phyloP scores from a whole-genome alignment of 2,329 filamentous ascomycete species.

The Aspergillus flavus region DNA sequence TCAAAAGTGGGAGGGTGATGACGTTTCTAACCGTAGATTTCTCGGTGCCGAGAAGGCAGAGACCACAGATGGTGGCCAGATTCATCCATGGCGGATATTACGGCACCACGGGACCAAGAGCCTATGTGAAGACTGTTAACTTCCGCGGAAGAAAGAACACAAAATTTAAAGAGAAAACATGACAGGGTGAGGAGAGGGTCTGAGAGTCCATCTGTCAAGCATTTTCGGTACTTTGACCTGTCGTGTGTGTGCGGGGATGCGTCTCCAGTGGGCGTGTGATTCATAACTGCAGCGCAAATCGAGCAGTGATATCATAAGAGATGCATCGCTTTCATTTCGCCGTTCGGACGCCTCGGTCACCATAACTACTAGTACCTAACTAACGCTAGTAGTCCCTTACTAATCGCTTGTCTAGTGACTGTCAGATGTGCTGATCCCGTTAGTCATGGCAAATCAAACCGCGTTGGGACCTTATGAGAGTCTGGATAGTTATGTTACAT shows the following conservation, averaged over 20 bases:
- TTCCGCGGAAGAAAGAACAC: neutral
- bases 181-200: neutral
- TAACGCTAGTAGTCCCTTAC: neutral
- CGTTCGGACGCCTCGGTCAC: neutral
- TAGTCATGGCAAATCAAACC: neutral
- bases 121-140: neutral
- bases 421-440: neutral
- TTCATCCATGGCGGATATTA: slow-evolving; percentile 6
- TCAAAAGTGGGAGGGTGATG: neutral
- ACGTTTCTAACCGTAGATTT: neutral
- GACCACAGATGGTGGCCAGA: neutral
- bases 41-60: neutral
- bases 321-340: neutral
- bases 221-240: slow-evolving; percentile 3
- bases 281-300: neutral
- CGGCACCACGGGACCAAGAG: slow-evolving; percentile 1
- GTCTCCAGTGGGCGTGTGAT: slow-evolving; percentile 1
- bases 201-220: neutral
- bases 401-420: neutral
- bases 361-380: too few species aligned
- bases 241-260: slow-evolving; percentile 8
- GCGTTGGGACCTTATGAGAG: neutral
- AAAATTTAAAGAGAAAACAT: neutral
- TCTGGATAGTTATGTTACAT: neutral
- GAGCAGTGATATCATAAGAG: slow-evolving; percentile 11